Evolutionary conservation across 805 yeast species (phyloP), one percentile per base, ranked within the genome.

Genomic region (Wickerhamomyces mucosus): DNA sequence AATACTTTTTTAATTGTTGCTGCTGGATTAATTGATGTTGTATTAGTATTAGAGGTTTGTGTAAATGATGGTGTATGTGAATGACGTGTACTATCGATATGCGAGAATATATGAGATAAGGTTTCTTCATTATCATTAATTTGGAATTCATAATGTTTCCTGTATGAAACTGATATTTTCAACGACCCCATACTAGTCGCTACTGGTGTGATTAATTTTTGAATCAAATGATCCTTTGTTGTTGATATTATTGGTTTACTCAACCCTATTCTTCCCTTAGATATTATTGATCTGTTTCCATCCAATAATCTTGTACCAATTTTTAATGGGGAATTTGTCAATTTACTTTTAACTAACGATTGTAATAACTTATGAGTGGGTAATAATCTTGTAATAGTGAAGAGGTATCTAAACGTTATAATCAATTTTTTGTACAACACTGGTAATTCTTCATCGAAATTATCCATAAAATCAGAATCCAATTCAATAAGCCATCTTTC

Each of bases 401-500:
- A 78, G 22, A 92, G 55, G 29, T 81, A 74, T 27, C 96, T 72
- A 42, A 92, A 75, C 19, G 81, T 57, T 0, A 86, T 60, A 16
- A 83, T 71, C 19, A 88, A 70, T 43, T 78, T 80, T 45, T 82
- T 84, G 57, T 82, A 80, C 7, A 82, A 69, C 26, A 67, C 55
- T 1, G 86, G 81, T 12, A 80, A 62, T 32, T 82, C 92, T 15
- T 63, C 65, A 4, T 56, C 38, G 19, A 27, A 41, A 7, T 41
- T 42, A 48, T 59, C 50, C 50, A 61, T 17, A 10, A 51, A 53
- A 58, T 59, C 13, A 4, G 70, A 56, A 46, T 80, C 88, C 38
- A 88, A 70, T 52, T 88, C 95, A 21, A 92, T 59, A 16, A 85
- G 63, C 98, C 98, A 92, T 37, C 98, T 67, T 50, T 92, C 98